Conservation (phyloP, 2,329 filamentous ascomycete species). For the Metarhizium sp. region DNA sequence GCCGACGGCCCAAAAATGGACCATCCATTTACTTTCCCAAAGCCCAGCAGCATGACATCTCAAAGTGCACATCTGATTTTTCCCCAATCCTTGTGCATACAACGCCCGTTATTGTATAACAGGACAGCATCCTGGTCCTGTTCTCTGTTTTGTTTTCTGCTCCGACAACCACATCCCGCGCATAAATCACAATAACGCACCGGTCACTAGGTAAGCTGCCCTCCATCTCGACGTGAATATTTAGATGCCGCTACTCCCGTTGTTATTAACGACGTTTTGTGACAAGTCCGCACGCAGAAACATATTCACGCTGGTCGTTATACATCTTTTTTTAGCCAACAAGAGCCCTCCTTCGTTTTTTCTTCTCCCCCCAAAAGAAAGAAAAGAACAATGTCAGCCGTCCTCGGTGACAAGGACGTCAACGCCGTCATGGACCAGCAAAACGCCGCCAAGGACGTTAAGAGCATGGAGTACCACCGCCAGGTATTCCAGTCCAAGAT, state of each 20-base stretch:
- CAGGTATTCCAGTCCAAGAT: constrained; percentile 67
- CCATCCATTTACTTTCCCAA: constrained; percentile 15
- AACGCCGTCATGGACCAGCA: constrained; percentile 40
- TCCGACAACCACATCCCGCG: not conserved
- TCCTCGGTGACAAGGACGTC: constrained; percentile 57
- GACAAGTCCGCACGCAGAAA: not conserved
- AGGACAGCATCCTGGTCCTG: not conserved
- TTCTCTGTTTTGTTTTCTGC: not conserved
- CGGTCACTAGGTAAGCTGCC: not conserved
- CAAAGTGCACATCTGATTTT: not conserved
- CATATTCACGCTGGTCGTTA: constrained; percentile 4
- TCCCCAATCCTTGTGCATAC: not conserved
- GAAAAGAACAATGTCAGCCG: constrained; percentile 38
- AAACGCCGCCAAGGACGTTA: constrained; percentile 36
- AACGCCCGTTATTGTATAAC: not conserved
- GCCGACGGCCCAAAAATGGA: constrained; percentile 10
- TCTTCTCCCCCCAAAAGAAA: not conserved
- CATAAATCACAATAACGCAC: not conserved
- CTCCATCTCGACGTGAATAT: not conserved
- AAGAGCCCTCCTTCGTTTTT: not conserved
- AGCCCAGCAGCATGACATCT: not conserved
- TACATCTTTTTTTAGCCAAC: not conserved
- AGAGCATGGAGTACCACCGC: constrained; percentile 70
- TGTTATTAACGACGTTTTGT: not conserved
- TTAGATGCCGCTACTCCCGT: not conserved